phyloP scores from a whole-genome alignment of 495 filamentous ascomycete genomes.

The Wilcoxina mikolae region DNA sequence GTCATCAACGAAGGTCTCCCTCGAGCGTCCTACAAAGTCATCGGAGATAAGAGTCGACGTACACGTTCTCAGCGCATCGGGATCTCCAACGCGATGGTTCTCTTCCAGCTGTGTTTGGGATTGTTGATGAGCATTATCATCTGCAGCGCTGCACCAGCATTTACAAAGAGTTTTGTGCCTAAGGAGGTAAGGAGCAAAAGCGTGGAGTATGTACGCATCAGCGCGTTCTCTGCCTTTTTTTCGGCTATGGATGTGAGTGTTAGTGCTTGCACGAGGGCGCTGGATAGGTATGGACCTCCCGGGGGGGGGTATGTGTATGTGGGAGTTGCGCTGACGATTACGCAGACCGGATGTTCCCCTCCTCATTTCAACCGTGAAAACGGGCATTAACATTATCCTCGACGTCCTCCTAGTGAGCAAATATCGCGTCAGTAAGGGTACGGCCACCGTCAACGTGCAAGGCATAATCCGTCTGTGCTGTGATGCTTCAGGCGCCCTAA shows the following conservation, averaged over 20 bases:
- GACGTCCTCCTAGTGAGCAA: conserved; percentile 56
- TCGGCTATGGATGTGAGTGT: conserved; percentile 52
- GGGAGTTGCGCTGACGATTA: conserved; percentile 1
- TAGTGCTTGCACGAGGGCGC: conserved; percentile 44
- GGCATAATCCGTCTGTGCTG: conserved; percentile 49
- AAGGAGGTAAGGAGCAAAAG: conserved; percentile 39
- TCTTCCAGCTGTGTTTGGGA: conserved; percentile 44
- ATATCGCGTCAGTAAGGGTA: conserved; percentile 43
- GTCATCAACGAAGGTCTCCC: conserved; percentile 64
- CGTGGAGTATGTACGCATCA: conserved; percentile 52
- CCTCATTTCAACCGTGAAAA: conserved; percentile 48
- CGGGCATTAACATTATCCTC: conserved; percentile 52
- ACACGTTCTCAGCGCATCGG: conserved; percentile 38
- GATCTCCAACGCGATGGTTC: conserved; percentile 50
- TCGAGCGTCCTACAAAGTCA: conserved; percentile 51
- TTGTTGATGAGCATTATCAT: conserved; percentile 49
- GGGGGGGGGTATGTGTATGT: no score
- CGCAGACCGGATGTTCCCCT: conserved; percentile 51
- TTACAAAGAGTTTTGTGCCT: conserved; percentile 52
- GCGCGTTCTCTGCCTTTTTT: conserved; percentile 45
- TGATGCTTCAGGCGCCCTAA: conserved; percentile 41
- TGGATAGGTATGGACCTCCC: conserved; percentile 38
- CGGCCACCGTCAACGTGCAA: conserved; percentile 34
- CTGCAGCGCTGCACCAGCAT: conserved; percentile 36
- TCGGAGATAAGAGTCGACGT: conserved; percentile 49